A percentile compares a stretch with the other conserved stretches of the same genome.
Conservation (phyloP, 2,329 filamentous ascomycete species). For the Venturiaceae sp. region DNA sequence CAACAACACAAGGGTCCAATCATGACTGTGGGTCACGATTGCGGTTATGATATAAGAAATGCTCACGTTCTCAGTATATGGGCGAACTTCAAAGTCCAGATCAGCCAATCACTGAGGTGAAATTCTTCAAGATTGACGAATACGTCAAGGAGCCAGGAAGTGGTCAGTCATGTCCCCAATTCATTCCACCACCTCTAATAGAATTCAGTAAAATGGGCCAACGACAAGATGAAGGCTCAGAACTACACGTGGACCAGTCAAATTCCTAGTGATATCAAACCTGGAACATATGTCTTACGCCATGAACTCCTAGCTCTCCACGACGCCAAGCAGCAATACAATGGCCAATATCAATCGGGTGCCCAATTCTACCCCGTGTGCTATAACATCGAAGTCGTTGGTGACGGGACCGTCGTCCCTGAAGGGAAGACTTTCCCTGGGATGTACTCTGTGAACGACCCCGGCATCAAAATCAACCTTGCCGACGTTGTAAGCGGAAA, state of each 20-base stretch:
- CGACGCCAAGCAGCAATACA: neutral
- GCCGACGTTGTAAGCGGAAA: neutral
- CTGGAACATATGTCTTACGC: constrained; percentile 44
- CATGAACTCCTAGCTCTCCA: constrained; percentile 45
- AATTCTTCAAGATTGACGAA: constrained; percentile 4
- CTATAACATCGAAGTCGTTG: constrained; percentile 1
- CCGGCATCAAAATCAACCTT: constrained; percentile 4
- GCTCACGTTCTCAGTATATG: neutral
- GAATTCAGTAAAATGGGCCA: constrained; percentile 37
- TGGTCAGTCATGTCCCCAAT: neutral
- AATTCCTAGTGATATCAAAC: constrained; percentile 32
- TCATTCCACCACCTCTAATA: neutral
- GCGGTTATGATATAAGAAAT: neutral
- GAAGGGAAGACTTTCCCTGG: constrained; percentile 7
- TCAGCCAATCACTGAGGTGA: neutral
- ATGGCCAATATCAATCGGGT: neutral
- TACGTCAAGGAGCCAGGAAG: neutral
- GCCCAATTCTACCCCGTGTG: constrained; percentile 4
- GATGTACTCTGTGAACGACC: neutral
- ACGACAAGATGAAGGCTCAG: constrained; percentile 39
- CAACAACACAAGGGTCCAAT: neutral
- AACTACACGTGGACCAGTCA: constrained; percentile 37
- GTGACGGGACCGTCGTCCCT: neutral
- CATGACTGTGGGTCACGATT: neutral
- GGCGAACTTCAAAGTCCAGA: neutral